phyloP scores from a whole-genome alignment of 805 yeast genomes.

The Spathaspora boniae region DNA sequence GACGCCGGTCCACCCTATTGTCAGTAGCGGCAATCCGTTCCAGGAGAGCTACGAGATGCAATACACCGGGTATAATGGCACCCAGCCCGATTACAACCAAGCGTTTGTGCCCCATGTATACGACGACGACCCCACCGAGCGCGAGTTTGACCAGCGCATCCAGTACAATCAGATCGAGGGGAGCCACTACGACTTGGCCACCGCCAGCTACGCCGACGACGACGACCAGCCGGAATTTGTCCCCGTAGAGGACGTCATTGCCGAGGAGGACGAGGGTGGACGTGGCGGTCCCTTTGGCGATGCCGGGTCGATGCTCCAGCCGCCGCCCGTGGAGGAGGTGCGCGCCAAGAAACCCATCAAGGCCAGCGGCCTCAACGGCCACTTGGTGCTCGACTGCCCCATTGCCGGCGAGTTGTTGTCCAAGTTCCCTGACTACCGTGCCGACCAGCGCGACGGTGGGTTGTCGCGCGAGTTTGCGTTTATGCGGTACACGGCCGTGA shows the following conservation, averaged over 20 bases:
- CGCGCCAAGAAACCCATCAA: conserved; percentile 33
- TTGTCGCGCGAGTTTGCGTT: conserved; percentile 54
- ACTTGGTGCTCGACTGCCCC: conserved; percentile 46
- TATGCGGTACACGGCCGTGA: conserved; percentile 62
- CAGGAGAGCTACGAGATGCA: conserved; percentile 11
- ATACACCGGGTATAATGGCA: conserved; percentile 5
- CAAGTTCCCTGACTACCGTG: conserved; percentile 38
- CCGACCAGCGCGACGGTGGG: conserved; percentile 35
- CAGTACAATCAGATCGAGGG: conserved; percentile 39
- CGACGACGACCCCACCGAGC: conserved; percentile 38
- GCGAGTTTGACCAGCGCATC: conserved; percentile 36
- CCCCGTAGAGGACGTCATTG: conserved; percentile 9
- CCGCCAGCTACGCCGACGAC: conserved; percentile 17
- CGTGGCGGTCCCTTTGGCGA: conserved; percentile 29
- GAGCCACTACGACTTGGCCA: conserved; percentile 39
- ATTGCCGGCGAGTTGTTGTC: conserved; percentile 41
- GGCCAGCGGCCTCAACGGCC: conserved; percentile 40
- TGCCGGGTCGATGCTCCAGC: conserved; percentile 20
- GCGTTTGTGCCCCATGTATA: conserved; percentile 44
- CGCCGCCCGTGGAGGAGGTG: conserved; percentile 34
- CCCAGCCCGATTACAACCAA: conserved; percentile 22
- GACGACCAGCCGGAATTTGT: conserved; percentile 15
- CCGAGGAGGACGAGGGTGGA: conserved; percentile 10
- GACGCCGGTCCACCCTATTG: conserved; percentile 1
- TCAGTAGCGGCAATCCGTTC: conserved; percentile 10